A percentile compares a stretch with the other conserved stretches of the same genome.
Evolutionary conservation across 371 early-diverging fungal genomes (phyloP).

Genomic region (Capniomyces stellatus): DNA sequence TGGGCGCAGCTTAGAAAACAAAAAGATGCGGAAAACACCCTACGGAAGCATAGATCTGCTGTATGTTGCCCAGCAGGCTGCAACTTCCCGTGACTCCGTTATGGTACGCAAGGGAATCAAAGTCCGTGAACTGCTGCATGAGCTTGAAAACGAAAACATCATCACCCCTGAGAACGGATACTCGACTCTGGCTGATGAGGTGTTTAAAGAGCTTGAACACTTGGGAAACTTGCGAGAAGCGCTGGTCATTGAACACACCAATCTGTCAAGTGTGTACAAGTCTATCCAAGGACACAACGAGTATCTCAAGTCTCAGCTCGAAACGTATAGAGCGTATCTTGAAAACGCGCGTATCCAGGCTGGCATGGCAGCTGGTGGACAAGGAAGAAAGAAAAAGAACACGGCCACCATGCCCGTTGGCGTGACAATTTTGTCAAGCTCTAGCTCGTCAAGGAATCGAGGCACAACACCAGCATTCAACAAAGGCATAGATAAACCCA

Average conservation of each 20-base stretch:
- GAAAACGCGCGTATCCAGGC: conserved; percentile 79
- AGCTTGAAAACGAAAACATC: conserved; percentile 61
- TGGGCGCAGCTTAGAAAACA: conserved; percentile 19
- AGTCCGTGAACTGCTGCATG: conserved; percentile 74
- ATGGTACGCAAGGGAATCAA: conserved; percentile 82
- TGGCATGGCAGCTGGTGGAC: neutral
- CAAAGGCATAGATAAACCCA: no score
- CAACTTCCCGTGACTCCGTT: conserved; percentile 65
- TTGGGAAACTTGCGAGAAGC: conserved; percentile 76
- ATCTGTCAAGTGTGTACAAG: conserved; percentile 67
- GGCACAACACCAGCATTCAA: no score
- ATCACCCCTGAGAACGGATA: conserved; percentile 58
- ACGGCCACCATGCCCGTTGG: neutral
- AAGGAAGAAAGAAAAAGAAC: neutral
- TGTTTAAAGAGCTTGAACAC: conserved; percentile 62
- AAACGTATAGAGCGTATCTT: conserved; percentile 84
- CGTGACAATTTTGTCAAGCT: no score
- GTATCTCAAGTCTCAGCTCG: conserved; percentile 70
- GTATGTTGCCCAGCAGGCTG: conserved; percentile 67
- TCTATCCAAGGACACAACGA: conserved; percentile 88
- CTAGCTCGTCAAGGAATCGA: no score
- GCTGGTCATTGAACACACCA: conserved; percentile 54
- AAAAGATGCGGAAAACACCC: conserved; percentile 6
- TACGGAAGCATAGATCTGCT: conserved; percentile 34
- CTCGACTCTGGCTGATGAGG: conserved; percentile 68